A percentile compares a stretch with the other conserved stretches of the same genome.
phyloP scores from a whole-genome alignment of 2,329 filamentous ascomycete species.

The Aspergillus melleus region DNA sequence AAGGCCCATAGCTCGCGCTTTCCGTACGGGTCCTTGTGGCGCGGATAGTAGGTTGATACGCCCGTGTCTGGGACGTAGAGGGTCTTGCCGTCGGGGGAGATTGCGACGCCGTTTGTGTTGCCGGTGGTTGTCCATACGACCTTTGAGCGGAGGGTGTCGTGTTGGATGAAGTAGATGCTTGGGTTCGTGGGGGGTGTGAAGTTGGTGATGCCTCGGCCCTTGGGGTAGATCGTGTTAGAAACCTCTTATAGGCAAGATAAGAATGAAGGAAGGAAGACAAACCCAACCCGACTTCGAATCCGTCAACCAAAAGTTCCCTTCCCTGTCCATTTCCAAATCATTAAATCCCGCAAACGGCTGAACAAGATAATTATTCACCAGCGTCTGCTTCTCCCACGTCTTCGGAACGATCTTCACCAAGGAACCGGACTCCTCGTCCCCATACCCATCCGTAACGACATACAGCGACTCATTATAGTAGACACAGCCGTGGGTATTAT shows the following conservation, averaged over 20 bases:
- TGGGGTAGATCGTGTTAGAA: no score
- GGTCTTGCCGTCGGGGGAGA: conserved; percentile 21
- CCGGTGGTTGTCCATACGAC: conserved; percentile 6
- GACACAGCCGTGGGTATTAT: conserved; percentile 12
- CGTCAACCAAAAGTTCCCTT: conserved; percentile 14
- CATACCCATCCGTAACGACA: no score
- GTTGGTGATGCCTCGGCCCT: conserved; percentile 11
- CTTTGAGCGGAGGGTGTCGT: conserved; percentile 5
- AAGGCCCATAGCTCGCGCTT: conserved; percentile 8
- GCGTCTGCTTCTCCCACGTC: not conserved
- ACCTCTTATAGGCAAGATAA: no score
- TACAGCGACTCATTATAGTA: conserved; percentile 6
- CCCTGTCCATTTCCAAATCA: conserved; percentile 12
- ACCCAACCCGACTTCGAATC: conserved; percentile 12
- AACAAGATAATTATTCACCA: conserved; percentile 12
- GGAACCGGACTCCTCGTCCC: no score
- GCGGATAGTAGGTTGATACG: conserved; percentile 6
- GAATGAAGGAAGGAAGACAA: not conserved
- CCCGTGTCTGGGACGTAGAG: conserved; percentile 31
- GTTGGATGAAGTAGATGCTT: conserved; percentile 14
- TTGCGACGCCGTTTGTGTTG: conserved; percentile 25
- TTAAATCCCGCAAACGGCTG: conserved; percentile 14
- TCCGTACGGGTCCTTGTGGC: conserved; percentile 6
- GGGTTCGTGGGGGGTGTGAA: conserved; percentile 11
- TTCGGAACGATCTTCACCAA: no score